phyloP scores from a whole-genome alignment of 176 grass and related monocot genomes.

The Ensete ventricosum region DNA sequence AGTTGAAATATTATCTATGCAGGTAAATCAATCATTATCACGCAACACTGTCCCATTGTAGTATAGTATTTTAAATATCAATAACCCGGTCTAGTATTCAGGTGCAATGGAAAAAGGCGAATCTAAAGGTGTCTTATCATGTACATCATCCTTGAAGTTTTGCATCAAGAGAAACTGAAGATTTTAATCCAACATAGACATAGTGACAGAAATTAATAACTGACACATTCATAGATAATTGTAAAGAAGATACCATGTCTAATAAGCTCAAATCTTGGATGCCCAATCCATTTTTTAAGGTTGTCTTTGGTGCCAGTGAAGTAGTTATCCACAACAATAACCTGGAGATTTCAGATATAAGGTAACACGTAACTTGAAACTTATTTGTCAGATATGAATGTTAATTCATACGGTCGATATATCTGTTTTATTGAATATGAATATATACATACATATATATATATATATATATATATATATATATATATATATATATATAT shows the following conservation, averaged over 20 bases:
- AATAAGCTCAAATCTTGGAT: slow-evolving; percentile 99
- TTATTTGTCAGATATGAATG: no score
- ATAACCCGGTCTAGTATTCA: not conserved
- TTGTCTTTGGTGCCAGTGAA: slow-evolving; percentile 99
- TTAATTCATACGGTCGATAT: no score
- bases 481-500: no score
- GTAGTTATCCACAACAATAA: slow-evolving; percentile 92
- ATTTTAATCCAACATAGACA: not conserved
- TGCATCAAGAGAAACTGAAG: not conserved
- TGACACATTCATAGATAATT: no score
- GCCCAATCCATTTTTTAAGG: slow-evolving; percentile 95
- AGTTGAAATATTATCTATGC: no score
- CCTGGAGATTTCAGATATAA: slow-evolving; percentile 34
- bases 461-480: no score
- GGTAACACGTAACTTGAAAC: not conserved
- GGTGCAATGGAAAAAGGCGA: not conserved
- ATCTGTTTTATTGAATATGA: no score
- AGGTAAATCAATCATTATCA: no score
- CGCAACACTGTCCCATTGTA: not conserved
- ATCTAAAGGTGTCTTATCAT: not conserved
- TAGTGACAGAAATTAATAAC: not conserved
- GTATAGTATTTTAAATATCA: not conserved
- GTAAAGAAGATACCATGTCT: slow-evolving; percentile 66
- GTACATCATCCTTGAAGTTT: not conserved
- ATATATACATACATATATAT: no score